These are phyloP conservation scores for Fusarium chaquense DNA, from an alignment of 2,329 filamentous ascomycete genomes.

Conservation along the genomic window DNA sequence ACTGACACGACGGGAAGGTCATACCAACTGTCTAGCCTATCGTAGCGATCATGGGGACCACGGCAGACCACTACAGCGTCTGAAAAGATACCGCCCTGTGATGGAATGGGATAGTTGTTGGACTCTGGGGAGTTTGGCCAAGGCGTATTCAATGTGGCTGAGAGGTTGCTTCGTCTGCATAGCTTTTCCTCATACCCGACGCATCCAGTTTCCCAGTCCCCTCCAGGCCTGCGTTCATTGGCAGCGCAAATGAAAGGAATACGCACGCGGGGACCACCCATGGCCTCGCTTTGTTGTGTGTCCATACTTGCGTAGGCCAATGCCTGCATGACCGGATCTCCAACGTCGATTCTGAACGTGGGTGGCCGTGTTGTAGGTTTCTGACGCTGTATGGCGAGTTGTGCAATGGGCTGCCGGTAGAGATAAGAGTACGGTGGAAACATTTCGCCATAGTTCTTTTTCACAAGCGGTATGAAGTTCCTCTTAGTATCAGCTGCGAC, in stretches of 20 bases:
- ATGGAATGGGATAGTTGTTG: conserved; percentile 77
- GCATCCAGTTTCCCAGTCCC: conserved; percentile 79
- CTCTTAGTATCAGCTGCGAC: conserved; percentile 80
- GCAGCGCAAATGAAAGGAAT: conserved; percentile 79
- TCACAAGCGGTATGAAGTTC: conserved; percentile 74
- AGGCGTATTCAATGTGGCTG: conserved; percentile 73
- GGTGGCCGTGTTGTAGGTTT: conserved; percentile 56
- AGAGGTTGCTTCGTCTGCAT: conserved; percentile 79
- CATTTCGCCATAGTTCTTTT: conserved; percentile 64
- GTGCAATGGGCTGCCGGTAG: conserved; percentile 63
- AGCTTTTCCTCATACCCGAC: conserved; percentile 72
- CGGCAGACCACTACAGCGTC: conserved; percentile 79
- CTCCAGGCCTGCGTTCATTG: conserved; percentile 80
- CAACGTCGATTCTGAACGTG: conserved; percentile 63
- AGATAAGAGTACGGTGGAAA: conserved; percentile 72
- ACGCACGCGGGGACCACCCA: conserved; percentile 51
- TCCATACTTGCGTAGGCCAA: conserved; percentile 65
- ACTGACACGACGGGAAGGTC: conserved; percentile 79
- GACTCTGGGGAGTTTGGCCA: conserved; percentile 60
- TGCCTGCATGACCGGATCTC: conserved; percentile 71
- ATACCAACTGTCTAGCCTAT: conserved; percentile 66
- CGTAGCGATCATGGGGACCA: conserved; percentile 75
- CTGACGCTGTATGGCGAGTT: conserved; percentile 57
- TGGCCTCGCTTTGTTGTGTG: conserved; percentile 52
- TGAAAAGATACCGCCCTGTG: conserved; percentile 76